A percentile compares a stretch with the other conserved stretches of the same genome.
phyloP scores from a whole-genome alignment of 257 asterid genomes.

The Scutellaria minor region DNA sequence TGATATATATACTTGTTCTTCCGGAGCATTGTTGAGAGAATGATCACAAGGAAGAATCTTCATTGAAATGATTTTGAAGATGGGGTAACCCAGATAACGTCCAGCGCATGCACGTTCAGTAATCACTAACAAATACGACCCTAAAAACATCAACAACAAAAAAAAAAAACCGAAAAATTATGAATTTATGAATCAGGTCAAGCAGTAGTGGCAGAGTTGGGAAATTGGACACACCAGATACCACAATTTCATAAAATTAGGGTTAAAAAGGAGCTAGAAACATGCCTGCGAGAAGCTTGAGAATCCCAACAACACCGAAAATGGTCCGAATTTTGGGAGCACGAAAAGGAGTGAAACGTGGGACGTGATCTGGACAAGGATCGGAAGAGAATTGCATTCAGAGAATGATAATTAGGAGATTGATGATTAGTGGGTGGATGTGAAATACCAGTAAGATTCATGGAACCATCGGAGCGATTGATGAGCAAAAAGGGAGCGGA shows the following conservation, averaged over 20 bases:
- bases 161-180: neutral
- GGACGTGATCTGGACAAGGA: conserved; percentile 59
- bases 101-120: conserved; percentile 88
- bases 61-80: conserved; percentile 78
- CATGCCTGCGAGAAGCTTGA: conserved; percentile 81
- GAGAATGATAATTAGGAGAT: too few relatives aligned
- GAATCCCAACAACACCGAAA: conserved; percentile 82
- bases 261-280: neutral
- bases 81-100: conserved; percentile 69
- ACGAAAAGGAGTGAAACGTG: conserved; percentile 55
- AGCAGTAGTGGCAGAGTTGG: too few relatives aligned
- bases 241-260: too few relatives aligned
- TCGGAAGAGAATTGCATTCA: neutral
- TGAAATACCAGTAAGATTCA: conserved; percentile 55
- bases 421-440: too few relatives aligned
- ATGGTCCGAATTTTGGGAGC: conserved; percentile 71
- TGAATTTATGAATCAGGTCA: neutral
- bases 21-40: conserved; percentile 69
- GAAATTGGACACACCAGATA: too few relatives aligned
- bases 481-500: conserved; percentile 64
- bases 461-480: conserved; percentile 69
- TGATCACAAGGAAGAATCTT: conserved; percentile 81
- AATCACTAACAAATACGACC: conserved; percentile 75
- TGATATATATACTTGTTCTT: conserved; percentile 62
- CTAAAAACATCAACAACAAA: conserved; percentile 50